Evolutionary conservation across 805 yeast genomes (phyloP).

Genomic region (Dipodascus albidus): DNA sequence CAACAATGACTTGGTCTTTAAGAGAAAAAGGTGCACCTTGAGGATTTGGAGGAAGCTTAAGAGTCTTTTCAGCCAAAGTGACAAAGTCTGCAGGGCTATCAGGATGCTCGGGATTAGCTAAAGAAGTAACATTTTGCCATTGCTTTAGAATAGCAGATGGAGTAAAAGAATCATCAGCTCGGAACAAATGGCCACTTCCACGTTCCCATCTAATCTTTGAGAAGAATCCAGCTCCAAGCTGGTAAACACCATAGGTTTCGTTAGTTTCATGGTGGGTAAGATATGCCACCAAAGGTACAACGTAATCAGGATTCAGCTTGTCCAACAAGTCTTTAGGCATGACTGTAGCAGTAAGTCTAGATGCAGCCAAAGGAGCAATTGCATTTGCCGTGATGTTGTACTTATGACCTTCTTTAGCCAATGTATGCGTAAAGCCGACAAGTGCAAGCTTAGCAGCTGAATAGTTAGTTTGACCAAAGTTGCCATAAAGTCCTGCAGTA

Average conservation of each 20-base stretch:
- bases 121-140: constrained; percentile 53
- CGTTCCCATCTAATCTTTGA: constrained; percentile 94
- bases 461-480: constrained; percentile 94
- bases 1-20: constrained; percentile 73
- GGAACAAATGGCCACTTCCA: constrained; percentile 73
- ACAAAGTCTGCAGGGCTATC: constrained; percentile 59
- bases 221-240: constrained; percentile 89
- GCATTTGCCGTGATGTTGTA: constrained; percentile 76
- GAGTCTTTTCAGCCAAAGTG: constrained; percentile 41
- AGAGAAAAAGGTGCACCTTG: constrained; percentile 53
- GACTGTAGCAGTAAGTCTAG: constrained; percentile 89
- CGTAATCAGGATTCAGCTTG: constrained; percentile 71
- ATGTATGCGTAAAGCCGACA: constrained; percentile 85
- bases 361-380: constrained; percentile 90
- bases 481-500: constrained; percentile 94
- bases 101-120: constrained; percentile 55
- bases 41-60: constrained; percentile 41
- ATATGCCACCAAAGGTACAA: constrained; percentile 83
- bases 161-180: constrained; percentile 64
- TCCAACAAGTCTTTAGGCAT: constrained; percentile 78
- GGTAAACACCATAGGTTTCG: constrained; percentile 69
- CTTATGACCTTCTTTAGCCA: constrained; percentile 86
- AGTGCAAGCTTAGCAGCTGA: constrained; percentile 86
- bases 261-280: constrained; percentile 54
- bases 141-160: constrained; percentile 72